phyloP scores from a whole-genome alignment of 306 rosid genomes.

The Cicer cuneatum region DNA sequence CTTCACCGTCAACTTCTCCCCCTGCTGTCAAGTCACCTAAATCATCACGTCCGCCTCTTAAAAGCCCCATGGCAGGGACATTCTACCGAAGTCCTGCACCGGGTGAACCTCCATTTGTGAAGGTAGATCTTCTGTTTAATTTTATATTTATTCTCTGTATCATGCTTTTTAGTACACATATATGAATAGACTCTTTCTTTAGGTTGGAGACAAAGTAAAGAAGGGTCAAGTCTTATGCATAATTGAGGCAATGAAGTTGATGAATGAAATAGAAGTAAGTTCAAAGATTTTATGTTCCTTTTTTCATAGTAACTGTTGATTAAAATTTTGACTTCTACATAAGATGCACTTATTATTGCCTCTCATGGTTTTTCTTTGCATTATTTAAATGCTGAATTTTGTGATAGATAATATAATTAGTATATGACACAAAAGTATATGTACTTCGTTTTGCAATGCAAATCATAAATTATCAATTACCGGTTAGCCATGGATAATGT shows the following conservation, averaged over 20 bases:
- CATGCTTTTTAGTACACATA: conserved; percentile 32
- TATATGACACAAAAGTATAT: not conserved
- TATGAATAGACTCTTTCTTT: conserved; percentile 40
- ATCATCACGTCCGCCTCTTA: conserved; percentile 66
- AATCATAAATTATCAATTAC: no score
- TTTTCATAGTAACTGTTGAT: conserved; percentile 8
- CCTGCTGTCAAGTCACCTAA: conserved; percentile 55
- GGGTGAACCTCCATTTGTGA: conserved; percentile 73
- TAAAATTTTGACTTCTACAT: conserved; percentile 6
- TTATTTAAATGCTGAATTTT: conserved; percentile 23
- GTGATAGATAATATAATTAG: not conserved
- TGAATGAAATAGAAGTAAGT: conserved; percentile 90
- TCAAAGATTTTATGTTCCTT: conserved; percentile 22
- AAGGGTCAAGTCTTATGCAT: conserved; percentile 81
- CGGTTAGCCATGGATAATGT: not conserved
- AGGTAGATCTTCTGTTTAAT: conserved; percentile 54
- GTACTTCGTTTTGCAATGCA: not conserved
- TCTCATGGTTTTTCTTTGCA: conserved; percentile 18
- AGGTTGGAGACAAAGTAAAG: conserved; percentile 83
- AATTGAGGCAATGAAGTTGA: conserved; percentile 88
- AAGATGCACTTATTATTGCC: conserved; percentile 35
- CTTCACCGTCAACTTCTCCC: conserved; percentile 52
- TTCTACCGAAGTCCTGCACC: conserved; percentile 78
- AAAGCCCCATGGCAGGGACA: conserved; percentile 85
- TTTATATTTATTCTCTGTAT: conserved; percentile 21